Percentiles rank a stretch among this genome's conserved stretches.
These are phyloP conservation scores for Trametes gibbosa DNA, from an alignment of 768 basidiomycete species.

Conservation along the genomic window DNA sequence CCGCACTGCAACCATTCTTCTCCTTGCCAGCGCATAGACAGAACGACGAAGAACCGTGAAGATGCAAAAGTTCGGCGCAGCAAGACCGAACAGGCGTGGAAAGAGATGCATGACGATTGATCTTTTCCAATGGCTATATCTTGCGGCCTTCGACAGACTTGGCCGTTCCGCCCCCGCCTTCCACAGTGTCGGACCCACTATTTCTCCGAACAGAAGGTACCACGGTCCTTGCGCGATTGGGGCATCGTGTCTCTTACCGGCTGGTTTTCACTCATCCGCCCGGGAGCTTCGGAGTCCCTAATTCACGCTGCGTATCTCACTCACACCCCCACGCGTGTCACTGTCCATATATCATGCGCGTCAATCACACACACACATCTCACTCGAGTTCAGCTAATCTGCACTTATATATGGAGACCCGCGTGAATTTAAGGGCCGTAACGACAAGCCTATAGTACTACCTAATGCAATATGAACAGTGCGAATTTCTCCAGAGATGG, in stretches of 20 bases:
- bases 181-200: not conserved
- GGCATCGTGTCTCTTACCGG: not conserved
- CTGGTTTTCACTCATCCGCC: not conserved
- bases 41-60: slow-evolving; percentile 59
- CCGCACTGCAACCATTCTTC: not conserved
- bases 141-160: not conserved
- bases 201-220: not conserved
- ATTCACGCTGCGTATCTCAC: not conserved
- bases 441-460: too few relatives aligned
- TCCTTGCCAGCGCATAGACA: slow-evolving; percentile 49
- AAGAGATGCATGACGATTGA: slow-evolving; percentile 54
- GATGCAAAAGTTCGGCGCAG: slow-evolving; percentile 52
- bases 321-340: not conserved
- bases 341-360: not conserved
- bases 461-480: too few relatives aligned
- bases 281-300: not conserved
- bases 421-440: too few relatives aligned
- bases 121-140: slow-evolving; percentile 2
- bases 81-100: slow-evolving; percentile 54
- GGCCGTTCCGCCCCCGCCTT: not conserved
- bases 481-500: too few relatives aligned
- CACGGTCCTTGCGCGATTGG: not conserved
- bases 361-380: too few relatives aligned
- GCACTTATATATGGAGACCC: too few relatives aligned
- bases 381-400: too few relatives aligned